A percentile compares a stretch with the other conserved stretches of the same genome.
phyloP scores from a whole-genome alignment of 108 stramenopile genomes.

The Discostella stelligeroides region DNA sequence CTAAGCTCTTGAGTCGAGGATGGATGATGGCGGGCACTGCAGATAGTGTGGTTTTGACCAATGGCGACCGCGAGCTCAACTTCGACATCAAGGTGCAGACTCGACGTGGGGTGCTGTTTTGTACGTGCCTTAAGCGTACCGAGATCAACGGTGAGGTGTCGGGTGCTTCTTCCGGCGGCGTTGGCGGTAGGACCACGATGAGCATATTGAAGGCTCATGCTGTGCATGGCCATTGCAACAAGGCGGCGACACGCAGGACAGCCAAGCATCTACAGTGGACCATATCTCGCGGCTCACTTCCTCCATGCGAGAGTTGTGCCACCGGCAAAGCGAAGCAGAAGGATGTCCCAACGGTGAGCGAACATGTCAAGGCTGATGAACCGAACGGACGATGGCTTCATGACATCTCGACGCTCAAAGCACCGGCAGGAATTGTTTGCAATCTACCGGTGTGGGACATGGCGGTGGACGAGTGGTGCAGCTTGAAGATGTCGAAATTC shows the following conservation, averaged over 20 bases:
- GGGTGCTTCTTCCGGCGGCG: neutral
- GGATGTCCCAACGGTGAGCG: conserved; percentile 6
- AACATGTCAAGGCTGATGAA: conserved; percentile 2
- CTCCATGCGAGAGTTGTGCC: conserved; percentile 23
- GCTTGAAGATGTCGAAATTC: too few species aligned
- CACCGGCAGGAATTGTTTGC: too few species aligned
- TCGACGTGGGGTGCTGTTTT: neutral
- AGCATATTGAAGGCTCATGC: neutral
- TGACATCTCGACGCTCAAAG: conserved; percentile 9
- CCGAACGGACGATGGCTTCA: conserved; percentile 3
- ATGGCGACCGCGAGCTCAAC: neutral
- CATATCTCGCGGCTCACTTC: conserved; percentile 4
- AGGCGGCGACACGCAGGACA: neutral
- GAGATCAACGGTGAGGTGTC: neutral
- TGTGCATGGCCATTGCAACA: neutral
- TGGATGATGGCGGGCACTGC: neutral
- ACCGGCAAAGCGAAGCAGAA: conserved; percentile 25
- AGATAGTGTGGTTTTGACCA: neutral
- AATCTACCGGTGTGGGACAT: too few species aligned
- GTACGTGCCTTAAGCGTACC: neutral
- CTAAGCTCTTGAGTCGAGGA: too few species aligned
- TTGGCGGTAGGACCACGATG: neutral
- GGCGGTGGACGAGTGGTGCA: too few species aligned
- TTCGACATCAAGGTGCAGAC: neutral
- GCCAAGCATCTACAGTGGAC: neutral